phyloP scores from a whole-genome alignment of 768 basidiomycete genomes.

The Suillus spraguei region DNA sequence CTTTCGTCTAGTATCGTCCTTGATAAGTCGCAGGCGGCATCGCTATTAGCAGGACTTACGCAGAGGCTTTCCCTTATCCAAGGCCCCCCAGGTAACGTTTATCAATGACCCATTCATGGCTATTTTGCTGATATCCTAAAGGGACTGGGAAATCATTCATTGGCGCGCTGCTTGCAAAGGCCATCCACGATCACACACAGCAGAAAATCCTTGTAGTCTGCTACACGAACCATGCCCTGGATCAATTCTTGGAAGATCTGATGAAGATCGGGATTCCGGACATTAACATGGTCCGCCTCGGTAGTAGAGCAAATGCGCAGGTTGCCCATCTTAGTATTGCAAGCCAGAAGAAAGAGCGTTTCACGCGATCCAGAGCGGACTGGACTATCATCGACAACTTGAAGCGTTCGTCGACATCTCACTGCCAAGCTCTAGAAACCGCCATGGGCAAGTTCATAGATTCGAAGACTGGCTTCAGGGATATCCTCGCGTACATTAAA shows the following conservation, averaged over 20 bases:
- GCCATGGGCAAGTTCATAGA: conserved; percentile 33
- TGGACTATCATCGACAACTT: conserved; percentile 46
- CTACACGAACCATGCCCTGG: conserved; percentile 76
- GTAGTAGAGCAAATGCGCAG: conserved; percentile 52
- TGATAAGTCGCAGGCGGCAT: conserved; percentile 49
- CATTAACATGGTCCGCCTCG: conserved; percentile 54
- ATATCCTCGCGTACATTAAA: conserved; percentile 50
- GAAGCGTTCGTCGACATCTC: conserved; percentile 25
- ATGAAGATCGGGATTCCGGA: conserved; percentile 58
- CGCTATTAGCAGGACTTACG: conserved; percentile 53
- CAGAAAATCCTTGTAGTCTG: conserved; percentile 68
- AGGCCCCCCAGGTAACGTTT: conserved; percentile 64
- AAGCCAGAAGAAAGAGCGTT: conserved; percentile 24
- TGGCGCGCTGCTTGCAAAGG: conserved; percentile 65
- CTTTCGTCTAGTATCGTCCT: conserved; percentile 45
- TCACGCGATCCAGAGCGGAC: conserved; percentile 32
- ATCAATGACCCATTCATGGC: not conserved
- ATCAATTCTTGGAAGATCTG: conserved; percentile 67
- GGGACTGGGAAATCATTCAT: conserved; percentile 80
- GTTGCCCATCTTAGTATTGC: conserved; percentile 50
- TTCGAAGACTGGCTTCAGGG: conserved; percentile 21
- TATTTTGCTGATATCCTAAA: conserved; percentile 23
- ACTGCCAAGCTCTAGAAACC: conserved; percentile 25
- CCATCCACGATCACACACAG: conserved; percentile 48
- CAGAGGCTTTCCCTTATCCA: conserved; percentile 65